phyloP scores from a whole-genome alignment of 1,139 yeast species.

The Hemisphaericaspora subhashii region DNA sequence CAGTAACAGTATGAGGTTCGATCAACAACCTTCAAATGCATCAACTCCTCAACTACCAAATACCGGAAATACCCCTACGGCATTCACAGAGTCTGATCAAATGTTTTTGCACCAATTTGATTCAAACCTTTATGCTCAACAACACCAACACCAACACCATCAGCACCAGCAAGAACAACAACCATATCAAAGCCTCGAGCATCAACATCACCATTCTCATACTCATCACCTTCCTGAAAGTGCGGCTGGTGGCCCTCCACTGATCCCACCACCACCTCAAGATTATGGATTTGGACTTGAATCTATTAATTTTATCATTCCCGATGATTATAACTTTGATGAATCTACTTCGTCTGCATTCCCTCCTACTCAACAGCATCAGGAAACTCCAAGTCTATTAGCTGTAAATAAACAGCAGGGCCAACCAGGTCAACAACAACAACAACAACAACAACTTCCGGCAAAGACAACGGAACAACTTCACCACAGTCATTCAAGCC shows the following conservation, averaged over 20 bases:
- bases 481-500: too few relatives aligned
- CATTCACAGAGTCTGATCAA: conserved; percentile 24
- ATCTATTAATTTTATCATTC: conserved; percentile 28
- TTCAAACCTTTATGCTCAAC: conserved; percentile 23
- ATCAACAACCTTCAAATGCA: conserved; percentile 9
- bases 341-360: conserved; percentile 30
- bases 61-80: conserved; percentile 11
- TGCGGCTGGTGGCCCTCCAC: conserved; percentile 2
- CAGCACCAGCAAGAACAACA: conserved; percentile 12
- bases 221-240: conserved; percentile 8
- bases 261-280: conserved; percentile 14
- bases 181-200: conserved; percentile 15
- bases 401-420: conserved; percentile 23
- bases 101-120: conserved; percentile 28
- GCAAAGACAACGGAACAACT: not conserved
- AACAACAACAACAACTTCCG: conserved; percentile 12
- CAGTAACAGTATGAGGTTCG: conserved; percentile 4
- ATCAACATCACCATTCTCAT: conserved; percentile 13
- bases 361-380: conserved; percentile 32
- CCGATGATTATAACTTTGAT: conserved; percentile 27
- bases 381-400: conserved; percentile 28
- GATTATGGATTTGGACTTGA: conserved; percentile 28
- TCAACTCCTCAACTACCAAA: conserved; percentile 11
- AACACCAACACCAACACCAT: conserved; percentile 13
- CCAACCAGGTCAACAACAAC: conserved; percentile 3